Evolutionary conservation across 2,329 filamentous ascomycete species (phyloP).

Genomic region (Acrocalymma vagum): DNA sequence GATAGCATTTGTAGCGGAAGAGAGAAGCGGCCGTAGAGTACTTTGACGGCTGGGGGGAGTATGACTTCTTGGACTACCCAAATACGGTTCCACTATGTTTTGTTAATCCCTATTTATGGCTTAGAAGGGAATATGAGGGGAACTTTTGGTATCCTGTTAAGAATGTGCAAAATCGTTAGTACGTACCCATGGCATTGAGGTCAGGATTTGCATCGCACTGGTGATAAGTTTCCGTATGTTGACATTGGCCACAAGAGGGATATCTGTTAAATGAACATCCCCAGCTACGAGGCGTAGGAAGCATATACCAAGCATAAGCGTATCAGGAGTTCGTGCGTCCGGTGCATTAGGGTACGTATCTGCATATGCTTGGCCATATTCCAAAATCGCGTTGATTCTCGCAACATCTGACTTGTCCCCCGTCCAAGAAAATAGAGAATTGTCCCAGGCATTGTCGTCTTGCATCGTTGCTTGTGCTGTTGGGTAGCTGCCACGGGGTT

Average conservation of each 20-base stretch:
- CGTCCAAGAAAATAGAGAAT: constrained; percentile 2
- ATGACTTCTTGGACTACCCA: constrained; percentile 4
- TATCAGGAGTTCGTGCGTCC: constrained; percentile 3
- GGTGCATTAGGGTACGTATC: constrained; percentile 11
- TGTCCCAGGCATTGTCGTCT: constrained; percentile 1
- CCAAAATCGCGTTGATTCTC: constrained; percentile 7
- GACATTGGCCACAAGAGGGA: constrained; percentile 8
- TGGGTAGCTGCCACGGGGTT: too few relatives aligned
- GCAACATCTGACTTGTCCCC: constrained; percentile 6
- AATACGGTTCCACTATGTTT: background rate
- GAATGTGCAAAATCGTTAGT: too few relatives aligned
- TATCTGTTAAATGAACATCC: constrained; percentile 13
- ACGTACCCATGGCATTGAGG: too few relatives aligned
- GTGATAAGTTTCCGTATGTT: constrained; percentile 5
- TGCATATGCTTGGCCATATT: constrained; percentile 5
- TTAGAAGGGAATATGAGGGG: background rate
- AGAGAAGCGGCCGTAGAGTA: constrained; percentile 8
- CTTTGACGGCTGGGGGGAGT: constrained; percentile 5
- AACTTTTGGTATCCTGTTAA: too few relatives aligned
- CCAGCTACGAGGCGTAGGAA: constrained; percentile 11
- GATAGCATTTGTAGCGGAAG: constrained; percentile 9
- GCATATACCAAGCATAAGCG: constrained; percentile 5
- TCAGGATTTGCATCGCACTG: background rate
- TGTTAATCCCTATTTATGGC: constrained; percentile 1
- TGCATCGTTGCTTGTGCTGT: background rate